phyloP scores from a whole-genome alignment of 2,329 filamentous ascomycete genomes.

The Sarocladiaceae sp. region DNA sequence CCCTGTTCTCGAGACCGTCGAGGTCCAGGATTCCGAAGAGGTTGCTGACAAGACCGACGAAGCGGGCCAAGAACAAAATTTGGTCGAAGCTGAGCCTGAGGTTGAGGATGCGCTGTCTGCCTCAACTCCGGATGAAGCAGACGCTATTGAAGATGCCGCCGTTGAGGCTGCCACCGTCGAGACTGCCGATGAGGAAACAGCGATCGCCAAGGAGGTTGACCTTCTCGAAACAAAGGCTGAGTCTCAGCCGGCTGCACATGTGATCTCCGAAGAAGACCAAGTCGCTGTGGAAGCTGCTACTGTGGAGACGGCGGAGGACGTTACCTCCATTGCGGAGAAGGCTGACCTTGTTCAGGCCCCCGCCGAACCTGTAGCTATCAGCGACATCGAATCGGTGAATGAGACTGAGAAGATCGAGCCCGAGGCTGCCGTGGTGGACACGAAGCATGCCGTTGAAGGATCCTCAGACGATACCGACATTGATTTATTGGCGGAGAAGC shows the following conservation, averaged over 20 bases:
- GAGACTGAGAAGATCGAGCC: neutral
- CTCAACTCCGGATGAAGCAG: constrained; percentile 6
- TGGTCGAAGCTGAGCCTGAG: constrained; percentile 11
- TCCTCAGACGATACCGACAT: neutral
- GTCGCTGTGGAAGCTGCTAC: neutral
- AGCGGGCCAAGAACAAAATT: constrained; percentile 9
- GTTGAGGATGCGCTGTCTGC: constrained; percentile 7
- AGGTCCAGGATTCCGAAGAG: constrained; percentile 16
- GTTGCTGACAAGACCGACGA: constrained; percentile 15
- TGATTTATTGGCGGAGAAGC: constrained; percentile 1
- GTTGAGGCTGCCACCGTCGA: constrained; percentile 11
- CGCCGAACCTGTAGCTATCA: neutral
- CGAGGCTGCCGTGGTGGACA: neutral
- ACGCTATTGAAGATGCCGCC: constrained; percentile 10
- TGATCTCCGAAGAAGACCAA: neutral
- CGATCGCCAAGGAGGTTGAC: neutral
- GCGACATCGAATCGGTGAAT: neutral
- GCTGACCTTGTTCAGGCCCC: constrained; percentile 1
- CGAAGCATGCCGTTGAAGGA: neutral
- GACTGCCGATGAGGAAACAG: constrained; percentile 11
- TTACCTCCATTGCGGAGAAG: constrained; percentile 10
- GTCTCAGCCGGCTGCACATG: neutral
- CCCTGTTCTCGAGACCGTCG: constrained; percentile 9
- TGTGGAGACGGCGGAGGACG: neutral
- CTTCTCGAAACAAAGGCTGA: neutral